phyloP scores from a whole-genome alignment of 2,329 filamentous ascomycete species.

The Hansfordia pulvinata region DNA sequence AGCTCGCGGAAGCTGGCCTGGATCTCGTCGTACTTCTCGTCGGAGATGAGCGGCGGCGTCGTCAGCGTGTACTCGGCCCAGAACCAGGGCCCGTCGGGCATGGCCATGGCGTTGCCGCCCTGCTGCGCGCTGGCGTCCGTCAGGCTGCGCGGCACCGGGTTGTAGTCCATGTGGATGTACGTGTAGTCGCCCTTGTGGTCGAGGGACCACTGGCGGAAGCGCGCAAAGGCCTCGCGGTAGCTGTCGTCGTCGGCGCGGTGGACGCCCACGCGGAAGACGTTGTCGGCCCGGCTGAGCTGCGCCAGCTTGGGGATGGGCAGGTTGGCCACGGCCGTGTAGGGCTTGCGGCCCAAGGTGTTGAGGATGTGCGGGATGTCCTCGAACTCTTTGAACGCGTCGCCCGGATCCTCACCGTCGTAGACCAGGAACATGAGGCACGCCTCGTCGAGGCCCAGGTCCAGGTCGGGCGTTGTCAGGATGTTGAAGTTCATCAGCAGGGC shows the following conservation, averaged over 20 bases:
- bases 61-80: constrained; percentile 16
- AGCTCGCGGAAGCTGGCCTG: constrained; percentile 16
- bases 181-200: constrained; percentile 15
- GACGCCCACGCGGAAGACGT: constrained; percentile 19
- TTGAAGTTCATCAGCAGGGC: constrained; percentile 19
- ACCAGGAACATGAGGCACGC: constrained; percentile 19
- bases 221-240: constrained; percentile 9
- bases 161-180: constrained; percentile 11
- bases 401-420: constrained; percentile 18
- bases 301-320: constrained; percentile 16
- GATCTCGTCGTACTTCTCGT: constrained; percentile 11
- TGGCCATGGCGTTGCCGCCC: constrained; percentile 19
- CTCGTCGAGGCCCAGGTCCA: constrained; percentile 16
- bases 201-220: constrained; percentile 16
- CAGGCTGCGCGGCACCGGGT: constrained; percentile 15
- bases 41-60: constrained; percentile 11
- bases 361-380: constrained; percentile 15
- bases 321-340: constrained; percentile 17
- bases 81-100: constrained; percentile 18
- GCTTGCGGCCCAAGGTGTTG: constrained; percentile 13
- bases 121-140: constrained; percentile 17
- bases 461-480: constrained; percentile 13
- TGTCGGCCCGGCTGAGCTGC: constrained; percentile 15
- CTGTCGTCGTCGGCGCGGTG: constrained; percentile 13
- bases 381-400: constrained; percentile 17